These are phyloP conservation scores for Gossypium anomalum DNA, from an alignment of 345 rosid genomes.

Conservation along the genomic window DNA sequence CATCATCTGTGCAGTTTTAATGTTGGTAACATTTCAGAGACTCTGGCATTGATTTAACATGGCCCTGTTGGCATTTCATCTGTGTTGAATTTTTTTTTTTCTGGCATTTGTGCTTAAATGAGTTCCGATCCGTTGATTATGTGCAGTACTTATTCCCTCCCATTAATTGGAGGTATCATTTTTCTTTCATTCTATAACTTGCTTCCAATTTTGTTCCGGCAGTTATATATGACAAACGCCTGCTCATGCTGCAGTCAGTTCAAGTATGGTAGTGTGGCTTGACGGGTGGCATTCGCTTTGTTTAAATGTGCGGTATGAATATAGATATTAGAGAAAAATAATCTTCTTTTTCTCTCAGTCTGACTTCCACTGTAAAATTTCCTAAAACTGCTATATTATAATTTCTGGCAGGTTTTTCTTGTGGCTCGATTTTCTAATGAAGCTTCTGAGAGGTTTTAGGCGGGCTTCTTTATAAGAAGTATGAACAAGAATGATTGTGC, in stretches of 20 bases:
- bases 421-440: conserved; percentile 41
- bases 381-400: neutral
- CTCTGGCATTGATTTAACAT: neutral
- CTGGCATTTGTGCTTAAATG: neutral
- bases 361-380: neutral
- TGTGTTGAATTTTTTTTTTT: neutral
- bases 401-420: conserved; percentile 41
- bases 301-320: conserved; percentile 51
- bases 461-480: conserved; percentile 33
- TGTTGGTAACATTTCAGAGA: neutral
- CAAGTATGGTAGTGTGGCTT: conserved; percentile 45
- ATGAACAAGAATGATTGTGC: conserved; percentile 32
- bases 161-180: neutral
- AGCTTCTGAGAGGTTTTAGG: conserved; percentile 37
- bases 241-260: conserved; percentile 58
- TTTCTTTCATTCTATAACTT: neutral
- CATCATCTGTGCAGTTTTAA: neutral
- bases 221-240: conserved; percentile 47
- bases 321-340: neutral
- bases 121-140: neutral
- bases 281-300: conserved; percentile 54
- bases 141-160: neutral
- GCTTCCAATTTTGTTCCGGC: conserved; percentile 17
- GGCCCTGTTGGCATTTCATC: neutral
- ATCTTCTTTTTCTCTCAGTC: neutral